Evolutionary conservation across 140 eudicot species (phyloP).

Genomic region (Cichorium intybus): DNA sequence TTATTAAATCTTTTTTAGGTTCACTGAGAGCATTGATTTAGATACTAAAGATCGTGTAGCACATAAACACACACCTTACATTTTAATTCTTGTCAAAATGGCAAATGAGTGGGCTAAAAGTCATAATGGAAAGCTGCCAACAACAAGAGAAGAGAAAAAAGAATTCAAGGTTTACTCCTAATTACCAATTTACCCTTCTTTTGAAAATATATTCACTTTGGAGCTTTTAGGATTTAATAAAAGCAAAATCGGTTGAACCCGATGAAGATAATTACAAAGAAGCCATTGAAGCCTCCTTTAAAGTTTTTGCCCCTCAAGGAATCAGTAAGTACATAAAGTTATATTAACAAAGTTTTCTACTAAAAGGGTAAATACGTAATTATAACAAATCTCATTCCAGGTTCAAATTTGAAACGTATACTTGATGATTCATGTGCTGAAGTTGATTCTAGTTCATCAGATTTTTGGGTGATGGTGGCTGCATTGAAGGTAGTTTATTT

Average conservation of each 20-base stretch:
- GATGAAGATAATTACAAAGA: conserved; percentile 98
- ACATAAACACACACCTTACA: conserved; percentile 90
- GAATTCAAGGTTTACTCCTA: conserved; percentile 66
- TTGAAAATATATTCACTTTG: conserved; percentile 17
- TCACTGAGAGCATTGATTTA: conserved; percentile 65
- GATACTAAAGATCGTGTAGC: conserved; percentile 65
- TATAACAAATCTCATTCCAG: conserved; percentile 28
- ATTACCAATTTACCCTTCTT: conserved; percentile 6
- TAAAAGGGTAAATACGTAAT: neutral
- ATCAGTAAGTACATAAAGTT: conserved; percentile 60
- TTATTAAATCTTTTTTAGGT: conserved; percentile 35
- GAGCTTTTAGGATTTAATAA: conserved; percentile 56
- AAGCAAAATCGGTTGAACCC: conserved; percentile 47
- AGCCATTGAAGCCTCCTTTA: conserved; percentile 91
- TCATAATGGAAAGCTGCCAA: conserved; percentile 79
- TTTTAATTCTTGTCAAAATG: conserved; percentile 81
- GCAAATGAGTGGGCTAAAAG: conserved; percentile 81
- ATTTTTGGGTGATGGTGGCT: conserved; percentile 98
- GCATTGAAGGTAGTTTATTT: conserved; percentile 71
- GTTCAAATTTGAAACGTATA: conserved; percentile 65
- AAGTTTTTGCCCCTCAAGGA: conserved; percentile 89
- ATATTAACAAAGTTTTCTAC: neutral
- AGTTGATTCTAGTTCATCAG: conserved; percentile 66
- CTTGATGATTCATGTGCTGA: conserved; percentile 75
- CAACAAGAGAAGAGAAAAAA: conserved; percentile 79